Evolutionary conservation across 2,329 filamentous ascomycete genomes (phyloP).

Genomic region (Xylaria sp.): DNA sequence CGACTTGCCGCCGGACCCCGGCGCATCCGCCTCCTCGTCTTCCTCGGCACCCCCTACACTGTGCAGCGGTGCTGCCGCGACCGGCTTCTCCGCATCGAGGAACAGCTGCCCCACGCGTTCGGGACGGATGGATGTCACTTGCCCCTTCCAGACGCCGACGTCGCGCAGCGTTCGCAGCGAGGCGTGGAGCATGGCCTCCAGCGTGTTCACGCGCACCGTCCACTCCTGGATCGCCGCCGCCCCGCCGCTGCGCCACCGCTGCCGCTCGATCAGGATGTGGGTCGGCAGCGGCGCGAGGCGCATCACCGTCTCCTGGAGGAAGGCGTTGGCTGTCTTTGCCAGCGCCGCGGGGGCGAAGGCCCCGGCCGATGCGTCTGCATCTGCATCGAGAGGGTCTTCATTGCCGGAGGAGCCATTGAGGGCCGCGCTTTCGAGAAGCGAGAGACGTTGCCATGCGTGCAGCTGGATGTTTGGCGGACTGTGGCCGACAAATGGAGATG

Average conservation of each 20-base stretch:
- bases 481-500: conserved; percentile 21
- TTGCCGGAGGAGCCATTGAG: background rate
- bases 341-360: conserved; percentile 51
- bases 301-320: conserved; percentile 53
- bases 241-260: conserved; percentile 71
- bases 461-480: conserved; percentile 40
- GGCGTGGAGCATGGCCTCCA: conserved; percentile 84
- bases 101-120: conserved; percentile 48
- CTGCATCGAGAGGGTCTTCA: background rate
- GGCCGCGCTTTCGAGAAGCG: conserved; percentile 22
- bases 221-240: conserved; percentile 77
- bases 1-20: conserved; percentile 20
- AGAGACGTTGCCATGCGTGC: conserved; percentile 50
- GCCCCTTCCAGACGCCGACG: conserved; percentile 55
- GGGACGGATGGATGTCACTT: conserved; percentile 54
- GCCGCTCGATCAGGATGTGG: conserved; percentile 74
- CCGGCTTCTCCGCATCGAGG: conserved; percentile 14
- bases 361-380: background rate
- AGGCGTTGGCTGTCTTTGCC: conserved; percentile 48
- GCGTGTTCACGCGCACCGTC: conserved; percentile 83
- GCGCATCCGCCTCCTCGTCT: conserved; percentile 35
- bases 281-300: conserved; percentile 71
- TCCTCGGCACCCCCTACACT: conserved; percentile 22
- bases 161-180: conserved; percentile 67
- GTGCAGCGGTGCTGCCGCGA: background rate